phyloP scores from a whole-genome alignment of 1,284 basidiomycete genomes.

The Ganoderma boninense region DNA sequence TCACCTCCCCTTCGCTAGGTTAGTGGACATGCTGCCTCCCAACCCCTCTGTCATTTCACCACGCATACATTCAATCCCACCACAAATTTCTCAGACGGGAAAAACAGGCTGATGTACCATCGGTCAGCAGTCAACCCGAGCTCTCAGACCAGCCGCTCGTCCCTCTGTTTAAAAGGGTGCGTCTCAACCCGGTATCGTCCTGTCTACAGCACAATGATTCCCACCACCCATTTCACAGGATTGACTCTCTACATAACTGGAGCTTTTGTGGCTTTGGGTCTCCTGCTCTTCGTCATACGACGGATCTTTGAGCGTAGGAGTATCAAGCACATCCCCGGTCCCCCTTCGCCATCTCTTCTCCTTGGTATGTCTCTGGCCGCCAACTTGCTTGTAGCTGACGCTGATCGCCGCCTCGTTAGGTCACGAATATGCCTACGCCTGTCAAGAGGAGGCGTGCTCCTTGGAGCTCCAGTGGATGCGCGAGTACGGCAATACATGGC shows the following conservation, averaged over 20 bases:
- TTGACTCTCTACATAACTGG: neutral
- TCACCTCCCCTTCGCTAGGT: neutral
- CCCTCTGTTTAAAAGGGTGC: neutral
- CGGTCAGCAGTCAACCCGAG: neutral
- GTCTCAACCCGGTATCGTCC: neutral
- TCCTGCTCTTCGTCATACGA: neutral
- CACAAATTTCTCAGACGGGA: neutral
- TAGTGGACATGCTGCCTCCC: neutral
- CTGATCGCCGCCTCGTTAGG: constrained; percentile 11
- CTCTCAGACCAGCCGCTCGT: neutral
- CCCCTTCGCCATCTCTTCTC: neutral
- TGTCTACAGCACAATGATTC: neutral
- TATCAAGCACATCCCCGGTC: constrained; percentile 2
- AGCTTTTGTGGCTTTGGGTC: neutral
- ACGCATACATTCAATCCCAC: neutral
- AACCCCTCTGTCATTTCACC: neutral
- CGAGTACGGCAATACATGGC: constrained; percentile 36
- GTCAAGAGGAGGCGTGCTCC: constrained; percentile 33
- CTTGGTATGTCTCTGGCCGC: neutral
- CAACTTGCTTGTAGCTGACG: neutral
- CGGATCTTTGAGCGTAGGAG: neutral
- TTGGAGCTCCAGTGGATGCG: constrained; percentile 34
- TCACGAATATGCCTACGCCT: constrained; percentile 27
- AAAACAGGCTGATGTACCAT: neutral
- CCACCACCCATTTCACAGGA: too few species aligned